Base-by-base conservation (phyloP, 495 filamentous ascomycete genomes). In the Evernia prunastri region DNA sequence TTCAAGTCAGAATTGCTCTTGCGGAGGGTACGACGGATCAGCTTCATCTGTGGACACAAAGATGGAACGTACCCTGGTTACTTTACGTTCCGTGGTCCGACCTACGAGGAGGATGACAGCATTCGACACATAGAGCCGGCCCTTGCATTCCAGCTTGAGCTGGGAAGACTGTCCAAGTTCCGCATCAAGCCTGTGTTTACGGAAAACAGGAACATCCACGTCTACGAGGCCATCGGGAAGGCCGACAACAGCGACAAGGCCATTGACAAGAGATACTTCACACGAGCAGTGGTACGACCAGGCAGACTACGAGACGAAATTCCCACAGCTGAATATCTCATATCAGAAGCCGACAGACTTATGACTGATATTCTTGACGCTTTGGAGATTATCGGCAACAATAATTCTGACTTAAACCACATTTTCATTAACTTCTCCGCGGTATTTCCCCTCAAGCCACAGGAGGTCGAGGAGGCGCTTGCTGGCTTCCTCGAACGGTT, bases 381-480 rank as follows among this genome's bases (percentile, higher is more conserved):
- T 23, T 78, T 98, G 61, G 94, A 98, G 83, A 95, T 98, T 69
- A 92, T 97, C 70, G 95, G 95, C 63, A 96, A 95, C 83, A 97
- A 96, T 83, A 93, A 96, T 81, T 96, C 94, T 56, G 94, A 98
- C 81, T 82, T 98, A 70, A 98, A 98, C 81, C 95, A 98, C 80
- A 96, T 98, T 84, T 98, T 97, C 83, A 91, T 98, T 80, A 97
- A 98, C 83, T 98, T 98, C 80, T 90, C 89, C 0, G 88, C 88
- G 15, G 89, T 97, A 58, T 97, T 98, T 86, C 91, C 92, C 71
- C 84, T 98, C 43, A 80, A 89, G 72, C 92, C 94, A 15, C 75
- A 85, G 61, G 93, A 96, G 78, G 92, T 98, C 36, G 92, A 97
- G 77, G 85, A 96, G 75, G 94, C 94, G 18, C 84, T 98, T 53